Evolutionary conservation across 2,329 filamentous ascomycete species (phyloP).

Genomic region (Septoria linicola): DNA sequence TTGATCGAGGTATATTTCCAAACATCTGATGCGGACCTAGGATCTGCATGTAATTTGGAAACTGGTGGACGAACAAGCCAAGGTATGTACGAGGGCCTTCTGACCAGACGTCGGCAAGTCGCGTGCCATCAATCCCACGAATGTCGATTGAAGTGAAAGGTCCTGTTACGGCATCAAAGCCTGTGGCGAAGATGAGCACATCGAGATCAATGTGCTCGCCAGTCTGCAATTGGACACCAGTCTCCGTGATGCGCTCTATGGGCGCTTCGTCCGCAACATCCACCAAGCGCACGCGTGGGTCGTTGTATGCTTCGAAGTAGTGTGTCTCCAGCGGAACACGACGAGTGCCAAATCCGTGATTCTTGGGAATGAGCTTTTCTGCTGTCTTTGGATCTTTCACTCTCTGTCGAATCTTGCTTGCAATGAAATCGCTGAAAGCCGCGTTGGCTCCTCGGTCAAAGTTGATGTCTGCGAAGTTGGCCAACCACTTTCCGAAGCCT

Average conservation of each 20-base stretch:
- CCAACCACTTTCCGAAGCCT: slow-evolving; percentile 42
- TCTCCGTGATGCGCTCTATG: slow-evolving; percentile 43
- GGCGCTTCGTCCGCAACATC: slow-evolving; percentile 46
- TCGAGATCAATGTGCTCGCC: slow-evolving; percentile 42
- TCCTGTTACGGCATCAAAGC: slow-evolving; percentile 40
- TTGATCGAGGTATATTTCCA: slow-evolving; percentile 40
- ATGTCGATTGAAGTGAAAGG: slow-evolving; percentile 34
- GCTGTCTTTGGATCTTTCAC: slow-evolving; percentile 46
- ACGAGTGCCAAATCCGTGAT: slow-evolving; percentile 37
- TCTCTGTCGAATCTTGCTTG: slow-evolving; percentile 45
- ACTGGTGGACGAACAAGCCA: slow-evolving; percentile 31
- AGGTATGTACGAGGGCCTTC: slow-evolving; percentile 42
- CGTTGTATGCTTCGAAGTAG: slow-evolving; percentile 53
- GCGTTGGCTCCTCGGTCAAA: slow-evolving; percentile 40
- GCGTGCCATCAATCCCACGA: slow-evolving; percentile 24
- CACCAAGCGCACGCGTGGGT: slow-evolving; percentile 49
- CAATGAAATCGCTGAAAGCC: slow-evolving; percentile 48
- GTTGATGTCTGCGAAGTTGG: slow-evolving; percentile 43
- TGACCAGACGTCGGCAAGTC: slow-evolving; percentile 38
- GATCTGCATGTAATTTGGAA: slow-evolving; percentile 42
- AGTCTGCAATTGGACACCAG: slow-evolving; percentile 43
- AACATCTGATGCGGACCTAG: slow-evolving; percentile 44
- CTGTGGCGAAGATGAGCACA: slow-evolving; percentile 42
- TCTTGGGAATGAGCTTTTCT: slow-evolving; percentile 56
- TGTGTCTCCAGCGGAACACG: slow-evolving; percentile 45